Base-by-base conservation (phyloP, 2,329 filamentous ascomycete species). In the Dothistroma pini region DNA sequence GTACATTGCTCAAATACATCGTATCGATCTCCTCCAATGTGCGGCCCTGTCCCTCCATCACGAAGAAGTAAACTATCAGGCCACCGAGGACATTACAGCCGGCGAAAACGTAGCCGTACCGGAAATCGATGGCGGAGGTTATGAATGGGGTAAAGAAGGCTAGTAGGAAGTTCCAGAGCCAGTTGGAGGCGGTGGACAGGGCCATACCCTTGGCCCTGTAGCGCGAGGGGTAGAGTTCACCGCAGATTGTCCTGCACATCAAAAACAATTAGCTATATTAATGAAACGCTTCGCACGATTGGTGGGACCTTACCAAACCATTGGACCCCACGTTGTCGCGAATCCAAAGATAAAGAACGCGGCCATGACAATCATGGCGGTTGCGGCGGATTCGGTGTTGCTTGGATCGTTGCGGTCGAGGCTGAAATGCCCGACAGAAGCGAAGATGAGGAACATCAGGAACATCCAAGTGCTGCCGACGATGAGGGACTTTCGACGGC, bases 111-210 rank as follows among this genome's bases (percentile, higher is more conserved):
- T 91, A 90, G 0, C 89, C 89, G 68, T 90, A 90, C 1, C 81
- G 81, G 75, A 88, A 92, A 66, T 88, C 84, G 57, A 92, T 91
- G 5, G 83, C 83, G 0, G 80, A 77, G 0, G 86, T 89, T 70
- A 93, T 92, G 75, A 91, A 92, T 0, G 89, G 88, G 0, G 90
- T 91, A 78, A 91, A 91, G 78, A 93, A 92, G 0, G 84, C 62
- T 16, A 60, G 51, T 8, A 63, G 53, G 59, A 66, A 65, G 19
- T 44, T 48, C 63, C 63, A 75, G 29, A 81, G 78, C 86, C 86
- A 88, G 74, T 88, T 88, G 66, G 80, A 82, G 0, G 84, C 81
- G 0, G 86, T 88, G 0, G 84, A 81, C 1, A 87, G 71, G 1
- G 83, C 84, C 70, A 29, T 79, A 82, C 70, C 60, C 52, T 66